These are phyloP conservation scores for Xylariomycetidae sp. DNA, from an alignment of 2,329 filamentous ascomycete species.

Conservation along the genomic window DNA sequence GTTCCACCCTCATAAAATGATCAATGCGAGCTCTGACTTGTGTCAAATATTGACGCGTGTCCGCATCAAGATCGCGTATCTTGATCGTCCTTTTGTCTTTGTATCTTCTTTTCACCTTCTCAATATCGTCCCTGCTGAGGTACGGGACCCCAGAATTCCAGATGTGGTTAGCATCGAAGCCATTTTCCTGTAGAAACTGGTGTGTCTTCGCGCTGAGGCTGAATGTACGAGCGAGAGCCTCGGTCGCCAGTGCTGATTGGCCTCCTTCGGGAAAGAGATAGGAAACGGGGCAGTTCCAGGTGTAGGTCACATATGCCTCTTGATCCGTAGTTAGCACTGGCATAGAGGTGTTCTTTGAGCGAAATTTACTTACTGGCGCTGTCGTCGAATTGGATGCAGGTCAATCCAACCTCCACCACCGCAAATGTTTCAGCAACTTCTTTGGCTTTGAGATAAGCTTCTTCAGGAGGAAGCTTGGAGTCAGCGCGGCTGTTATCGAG, in stretches of 20 bases:
- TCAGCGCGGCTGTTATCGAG: constrained; percentile 2
- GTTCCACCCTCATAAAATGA: no score
- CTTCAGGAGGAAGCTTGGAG: constrained; percentile 6
- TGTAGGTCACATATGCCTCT: constrained; percentile 17
- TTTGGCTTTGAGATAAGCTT: constrained; percentile 24
- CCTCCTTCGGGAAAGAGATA: constrained; percentile 18
- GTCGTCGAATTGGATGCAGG: constrained; percentile 21
- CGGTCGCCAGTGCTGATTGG: constrained; percentile 12
- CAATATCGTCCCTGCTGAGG: constrained; percentile 22
- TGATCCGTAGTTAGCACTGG: constrained; percentile 1
- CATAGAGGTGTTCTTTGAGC: not conserved
- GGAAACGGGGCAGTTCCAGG: constrained; percentile 28
- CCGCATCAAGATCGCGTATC: constrained; percentile 1
- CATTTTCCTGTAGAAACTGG: constrained; percentile 22
- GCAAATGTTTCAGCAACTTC: constrained; percentile 26
- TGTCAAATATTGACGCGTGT: not conserved
- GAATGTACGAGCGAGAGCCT: constrained; percentile 22
- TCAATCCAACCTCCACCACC: constrained; percentile 33
- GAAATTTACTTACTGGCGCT: constrained; percentile 3
- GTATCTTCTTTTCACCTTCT: constrained; percentile 7
- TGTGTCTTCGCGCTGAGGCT: constrained; percentile 24
- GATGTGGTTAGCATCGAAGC: constrained; percentile 20
- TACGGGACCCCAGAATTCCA: constrained; percentile 27
- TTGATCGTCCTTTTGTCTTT: constrained; percentile 1
- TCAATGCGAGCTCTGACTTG: no score